Evolutionary conservation across 176 grass and related monocot species (phyloP), one percentile per base, ranked within the genome.

Genomic region (Ampelocalamus luodianensis): DNA sequence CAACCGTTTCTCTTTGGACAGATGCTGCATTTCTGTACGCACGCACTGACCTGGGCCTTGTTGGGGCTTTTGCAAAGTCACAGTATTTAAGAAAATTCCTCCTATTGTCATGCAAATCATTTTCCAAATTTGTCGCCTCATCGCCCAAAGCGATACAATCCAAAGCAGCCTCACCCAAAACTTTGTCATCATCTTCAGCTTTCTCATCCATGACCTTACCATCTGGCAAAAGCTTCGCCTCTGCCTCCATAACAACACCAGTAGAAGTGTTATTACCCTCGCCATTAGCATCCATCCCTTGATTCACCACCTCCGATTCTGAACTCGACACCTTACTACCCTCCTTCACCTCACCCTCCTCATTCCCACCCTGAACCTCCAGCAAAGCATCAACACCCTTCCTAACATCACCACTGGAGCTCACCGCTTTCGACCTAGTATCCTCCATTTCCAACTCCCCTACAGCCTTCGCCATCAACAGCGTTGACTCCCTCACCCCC

Each of bases 41-140:
- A 62, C 87, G 51, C 39, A 85, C 27, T 71, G 93, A 93, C 72
- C 93, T 84, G 14, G 76, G 87, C 72, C 85, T 93, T 4, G 81
- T 98, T 32, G 93, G 93, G 6, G 88, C 80, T 79, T 89, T 93
- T 26, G 65, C 74, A 85, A 92, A 89, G 37, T 65, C 88, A 90
- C 88, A 89, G 22, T 82, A 82, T 51, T 83, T 72, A 71, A 95
- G 66, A 77, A 95, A 75, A 83, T 71, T 86, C 22, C 66, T 75
- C 74, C 49, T 42, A 68, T 70, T 81, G 16, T 55, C 80, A 42
- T 29, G 71, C 62, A 79, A 73, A 48, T 34, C 68, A 69, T 74
- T 74, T 70, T 87, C 84, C 32, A 51, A 65, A 87, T 73, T 72
- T 32, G 66, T n/a, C 10, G 12, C 60, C 37, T 86, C 56, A 11